phyloP scores from a whole-genome alignment of 1,284 basidiomycete genomes.

The Taiwanofungus camphoratus region DNA sequence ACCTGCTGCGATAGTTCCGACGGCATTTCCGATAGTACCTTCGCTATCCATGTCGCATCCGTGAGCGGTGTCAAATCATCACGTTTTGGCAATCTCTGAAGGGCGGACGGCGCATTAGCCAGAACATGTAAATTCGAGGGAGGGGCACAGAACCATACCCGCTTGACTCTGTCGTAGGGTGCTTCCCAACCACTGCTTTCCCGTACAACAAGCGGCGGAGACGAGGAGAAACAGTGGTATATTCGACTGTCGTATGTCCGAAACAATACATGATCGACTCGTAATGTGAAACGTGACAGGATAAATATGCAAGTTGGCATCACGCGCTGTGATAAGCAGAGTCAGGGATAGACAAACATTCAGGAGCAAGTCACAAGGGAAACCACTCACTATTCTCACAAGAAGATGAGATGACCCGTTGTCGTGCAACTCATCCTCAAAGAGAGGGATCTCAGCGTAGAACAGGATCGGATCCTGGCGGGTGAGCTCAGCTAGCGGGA shows the following conservation, averaged over 20 bases:
- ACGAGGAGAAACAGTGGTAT: conserved; percentile 76
- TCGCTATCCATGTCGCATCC: conserved; percentile 82
- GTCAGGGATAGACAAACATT: not conserved
- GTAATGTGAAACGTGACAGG: conserved; percentile 85
- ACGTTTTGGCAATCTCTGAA: conserved; percentile 69
- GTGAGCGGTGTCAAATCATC: conserved; percentile 89
- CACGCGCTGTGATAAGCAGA: conserved; percentile 64
- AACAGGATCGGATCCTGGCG: conserved; percentile 91
- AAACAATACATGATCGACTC: conserved; percentile 95
- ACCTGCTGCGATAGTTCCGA: conserved; percentile 49
- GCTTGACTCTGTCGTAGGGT: conserved; percentile 76
- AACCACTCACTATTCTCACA: conserved; percentile 73
- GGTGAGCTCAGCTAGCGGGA: conserved; percentile 81
- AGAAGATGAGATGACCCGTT: conserved; percentile 83
- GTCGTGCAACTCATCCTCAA: conserved; percentile 93
- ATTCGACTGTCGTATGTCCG: conserved; percentile 86
- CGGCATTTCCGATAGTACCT: conserved; percentile 65
- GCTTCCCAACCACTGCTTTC: conserved; percentile 90
- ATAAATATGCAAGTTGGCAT: conserved; percentile 98
- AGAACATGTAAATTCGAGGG: not conserved
- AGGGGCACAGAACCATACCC: conserved; percentile 40
- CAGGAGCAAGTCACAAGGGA: not conserved
- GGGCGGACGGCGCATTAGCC: not conserved
- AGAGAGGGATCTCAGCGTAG: conserved; percentile 89
- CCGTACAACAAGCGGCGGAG: conserved; percentile 62